These are phyloP conservation scores for Hibiscus tridactylites DNA, from an alignment of 345 rosid genomes.

Conservation along the genomic window DNA sequence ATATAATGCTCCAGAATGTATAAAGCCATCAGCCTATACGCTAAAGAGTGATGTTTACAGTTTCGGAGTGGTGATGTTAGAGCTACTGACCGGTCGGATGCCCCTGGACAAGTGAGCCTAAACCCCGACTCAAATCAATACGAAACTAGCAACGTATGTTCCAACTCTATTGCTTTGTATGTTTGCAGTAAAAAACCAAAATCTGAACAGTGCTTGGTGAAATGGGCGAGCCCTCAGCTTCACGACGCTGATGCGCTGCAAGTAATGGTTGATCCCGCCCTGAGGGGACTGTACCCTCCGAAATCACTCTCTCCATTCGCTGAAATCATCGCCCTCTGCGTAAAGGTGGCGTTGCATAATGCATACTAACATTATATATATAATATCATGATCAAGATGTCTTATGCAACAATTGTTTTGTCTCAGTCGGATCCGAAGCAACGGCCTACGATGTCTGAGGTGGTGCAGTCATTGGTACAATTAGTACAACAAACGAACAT, in stretches of 20 bases:
- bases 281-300: conserved; percentile 82
- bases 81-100: conserved; percentile 75
- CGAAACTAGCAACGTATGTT: background rate
- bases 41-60: conserved; percentile 85
- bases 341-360: conserved; percentile 37
- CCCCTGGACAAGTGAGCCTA: conserved; percentile 61
- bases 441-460: conserved; percentile 81
- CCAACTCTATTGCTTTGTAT: background rate
- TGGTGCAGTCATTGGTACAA: conserved; percentile 72
- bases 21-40: conserved; percentile 60
- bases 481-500: conserved; percentile 49
- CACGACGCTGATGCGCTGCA: conserved; percentile 57
- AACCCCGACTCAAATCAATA: background rate
- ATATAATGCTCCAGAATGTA: conserved; percentile 94
- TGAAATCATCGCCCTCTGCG: conserved; percentile 69
- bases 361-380: too few relatives aligned
- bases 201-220: conserved; percentile 67
- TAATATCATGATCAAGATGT: too few relatives aligned
- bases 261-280: conserved; percentile 81
- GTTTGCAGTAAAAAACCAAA: conserved; percentile 47
- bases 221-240: conserved; percentile 77
- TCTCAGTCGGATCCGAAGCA: conserved; percentile 57
- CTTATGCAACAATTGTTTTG: background rate
- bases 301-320: conserved; percentile 76
- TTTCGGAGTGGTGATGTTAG: conserved; percentile 94